A percentile compares a stretch with the other conserved stretches of the same genome.
Conservation (phyloP, 179 eudicot genomes). For the Drosera spatulata region DNA sequence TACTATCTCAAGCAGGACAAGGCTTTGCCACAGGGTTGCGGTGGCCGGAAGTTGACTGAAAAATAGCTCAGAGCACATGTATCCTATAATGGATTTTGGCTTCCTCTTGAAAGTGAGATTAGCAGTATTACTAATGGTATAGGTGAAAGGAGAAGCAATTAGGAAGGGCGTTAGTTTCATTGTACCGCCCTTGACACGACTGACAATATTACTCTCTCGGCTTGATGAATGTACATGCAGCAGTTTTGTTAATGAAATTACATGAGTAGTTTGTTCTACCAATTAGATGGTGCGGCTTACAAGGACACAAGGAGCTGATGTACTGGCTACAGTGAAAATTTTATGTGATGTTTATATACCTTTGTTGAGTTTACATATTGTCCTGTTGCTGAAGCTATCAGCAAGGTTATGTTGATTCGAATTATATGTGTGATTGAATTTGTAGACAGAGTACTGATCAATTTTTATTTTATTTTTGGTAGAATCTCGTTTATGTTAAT, state of each 20-base stretch:
- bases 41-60: slow-evolving; percentile 8
- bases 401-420: too few relatives aligned
- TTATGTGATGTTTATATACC: too few relatives aligned
- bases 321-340: too few relatives aligned
- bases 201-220: slow-evolving; percentile 12
- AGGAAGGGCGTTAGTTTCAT: slow-evolving; percentile 11
- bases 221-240: slow-evolving; percentile 51
- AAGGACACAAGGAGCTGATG: too few relatives aligned
- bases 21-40: background rate
- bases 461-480: too few relatives aligned
- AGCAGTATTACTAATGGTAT: slow-evolving; percentile 28
- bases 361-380: too few relatives aligned
- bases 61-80: slow-evolving; percentile 9
- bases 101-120: slow-evolving; percentile 11
- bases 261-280: background rate
- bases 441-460: too few relatives aligned
- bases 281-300: too few relatives aligned
- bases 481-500: too few relatives aligned
- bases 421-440: too few relatives aligned
- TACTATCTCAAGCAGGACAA: background rate
- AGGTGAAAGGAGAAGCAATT: slow-evolving; percentile 15
- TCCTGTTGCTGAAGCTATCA: too few relatives aligned
- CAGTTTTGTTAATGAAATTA: slow-evolving; percentile 42
- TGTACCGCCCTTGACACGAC: slow-evolving; percentile 5
- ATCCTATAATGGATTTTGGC: slow-evolving; percentile 1